phyloP scores from a whole-genome alignment of 2,329 filamentous ascomycete genomes.

The Coniochaeta prunicola region DNA sequence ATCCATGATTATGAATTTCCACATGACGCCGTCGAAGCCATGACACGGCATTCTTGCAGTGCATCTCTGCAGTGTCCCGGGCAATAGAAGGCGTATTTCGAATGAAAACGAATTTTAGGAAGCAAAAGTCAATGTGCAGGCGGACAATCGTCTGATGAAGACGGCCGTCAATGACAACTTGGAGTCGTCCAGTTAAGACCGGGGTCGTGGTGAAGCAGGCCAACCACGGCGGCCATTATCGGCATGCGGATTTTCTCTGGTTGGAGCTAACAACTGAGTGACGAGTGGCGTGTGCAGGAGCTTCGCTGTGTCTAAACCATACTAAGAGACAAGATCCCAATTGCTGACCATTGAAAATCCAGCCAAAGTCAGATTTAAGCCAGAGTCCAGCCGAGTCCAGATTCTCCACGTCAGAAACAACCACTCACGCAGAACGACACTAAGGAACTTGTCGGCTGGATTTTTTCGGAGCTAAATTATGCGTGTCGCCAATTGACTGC shows the following conservation, averaged over 20 bases:
- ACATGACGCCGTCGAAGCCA: not conserved
- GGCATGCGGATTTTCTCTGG: not conserved
- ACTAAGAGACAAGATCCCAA: not conserved
- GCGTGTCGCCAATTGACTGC: not conserved
- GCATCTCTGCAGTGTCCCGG: not conserved
- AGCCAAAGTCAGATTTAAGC: not conserved
- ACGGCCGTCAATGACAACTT: not conserved
- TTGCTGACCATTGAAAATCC: not conserved
- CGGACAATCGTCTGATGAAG: not conserved
- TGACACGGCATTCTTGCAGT: not conserved
- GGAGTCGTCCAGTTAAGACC: not conserved
- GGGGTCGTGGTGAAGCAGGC: not conserved
- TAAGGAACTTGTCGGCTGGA: not conserved
- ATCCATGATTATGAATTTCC: not conserved
- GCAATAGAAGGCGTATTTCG: not conserved
- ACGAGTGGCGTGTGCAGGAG: slow-evolving; percentile 1
- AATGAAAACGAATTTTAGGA: not conserved
- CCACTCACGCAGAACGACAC: not conserved
- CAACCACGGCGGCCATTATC: slow-evolving; percentile 1
- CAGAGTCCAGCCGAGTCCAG: not conserved
- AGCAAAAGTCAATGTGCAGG: not conserved
- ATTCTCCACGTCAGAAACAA: not conserved
- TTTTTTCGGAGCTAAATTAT: not conserved
- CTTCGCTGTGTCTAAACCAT: not conserved
- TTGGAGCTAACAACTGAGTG: not conserved